Evolutionary conservation across 441 rosid species (phyloP).

Genomic region (Brassica hybrid): DNA sequence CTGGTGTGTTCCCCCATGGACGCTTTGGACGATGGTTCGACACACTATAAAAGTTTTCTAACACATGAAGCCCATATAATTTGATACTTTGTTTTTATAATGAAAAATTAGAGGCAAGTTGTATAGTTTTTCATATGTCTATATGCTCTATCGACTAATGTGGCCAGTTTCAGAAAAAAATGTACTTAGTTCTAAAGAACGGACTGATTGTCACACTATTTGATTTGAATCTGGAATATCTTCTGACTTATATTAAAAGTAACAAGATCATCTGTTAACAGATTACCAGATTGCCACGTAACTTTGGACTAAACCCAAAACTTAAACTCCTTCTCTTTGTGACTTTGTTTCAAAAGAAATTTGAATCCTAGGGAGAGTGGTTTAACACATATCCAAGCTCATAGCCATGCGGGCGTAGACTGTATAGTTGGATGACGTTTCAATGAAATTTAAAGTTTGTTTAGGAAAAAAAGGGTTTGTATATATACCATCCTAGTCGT

Average conservation of each 20-base stretch:
- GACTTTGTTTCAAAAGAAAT: neutral
- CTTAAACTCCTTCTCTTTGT: neutral
- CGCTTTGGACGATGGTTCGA: constrained; percentile 1
- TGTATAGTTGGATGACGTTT: neutral
- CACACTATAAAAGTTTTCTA: neutral
- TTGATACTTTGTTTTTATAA: neutral
- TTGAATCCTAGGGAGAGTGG: neutral
- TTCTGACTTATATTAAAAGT: neutral
- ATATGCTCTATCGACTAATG: neutral
- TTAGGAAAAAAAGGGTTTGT: neutral
- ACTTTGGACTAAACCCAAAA: neutral
- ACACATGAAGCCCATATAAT: neutral
- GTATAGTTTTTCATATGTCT: neutral
- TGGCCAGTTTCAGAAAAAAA: neutral
- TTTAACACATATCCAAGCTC: neutral
- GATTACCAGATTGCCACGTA: neutral
- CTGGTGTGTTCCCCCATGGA: constrained; percentile 17
- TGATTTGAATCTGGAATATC: neutral
- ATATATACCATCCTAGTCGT: neutral
- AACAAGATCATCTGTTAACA: neutral
- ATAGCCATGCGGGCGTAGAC: neutral
- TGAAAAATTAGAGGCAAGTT: neutral
- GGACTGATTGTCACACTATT: neutral
- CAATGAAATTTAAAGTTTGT: neutral
- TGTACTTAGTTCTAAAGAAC: neutral